These are phyloP conservation scores for Grosmannia penicillata DNA, from an alignment of 2,329 filamentous ascomycete species.

Conservation along the genomic window DNA sequence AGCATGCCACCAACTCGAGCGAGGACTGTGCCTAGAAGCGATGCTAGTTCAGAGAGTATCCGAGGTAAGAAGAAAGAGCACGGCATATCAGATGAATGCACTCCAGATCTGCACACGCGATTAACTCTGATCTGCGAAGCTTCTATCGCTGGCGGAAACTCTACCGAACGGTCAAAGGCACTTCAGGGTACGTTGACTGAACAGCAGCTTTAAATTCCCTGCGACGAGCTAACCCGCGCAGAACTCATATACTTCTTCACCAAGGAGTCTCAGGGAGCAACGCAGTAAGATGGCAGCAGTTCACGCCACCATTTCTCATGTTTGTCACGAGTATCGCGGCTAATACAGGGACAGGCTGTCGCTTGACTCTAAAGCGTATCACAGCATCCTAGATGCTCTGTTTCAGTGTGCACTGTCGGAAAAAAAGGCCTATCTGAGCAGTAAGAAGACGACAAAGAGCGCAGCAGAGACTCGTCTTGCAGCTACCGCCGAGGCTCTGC, in stretches of 20 bases:
- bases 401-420: slow-evolving; percentile 57
- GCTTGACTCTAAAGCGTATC: slow-evolving; percentile 64
- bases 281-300: slow-evolving; percentile 6
- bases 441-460: slow-evolving; percentile 28
- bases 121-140: slow-evolving; percentile 3
- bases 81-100: not conserved
- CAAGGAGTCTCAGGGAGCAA: slow-evolving; percentile 9
- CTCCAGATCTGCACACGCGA: not conserved
- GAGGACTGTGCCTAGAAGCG: slow-evolving; percentile 2
- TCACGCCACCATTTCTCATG: not conserved
- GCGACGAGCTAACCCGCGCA: slow-evolving; percentile 1
- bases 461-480: slow-evolving; percentile 44
- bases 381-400: slow-evolving; percentile 65
- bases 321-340: not conserved
- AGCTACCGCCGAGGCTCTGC: slow-evolving; percentile 56
- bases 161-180: slow-evolving; percentile 10
- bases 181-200: slow-evolving; percentile 8
- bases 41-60: slow-evolving; percentile 10
- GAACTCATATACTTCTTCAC: slow-evolving; percentile 12
- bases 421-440: slow-evolving; percentile 46
- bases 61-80: slow-evolving; percentile 7
- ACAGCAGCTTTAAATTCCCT: not conserved
- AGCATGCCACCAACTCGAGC: slow-evolving; percentile 8
- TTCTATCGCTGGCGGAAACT: slow-evolving; percentile 9
- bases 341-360: slow-evolving; percentile 9